Conservation (phyloP, 2,329 filamentous ascomycete species). For the Fusarium continuum region DNA sequence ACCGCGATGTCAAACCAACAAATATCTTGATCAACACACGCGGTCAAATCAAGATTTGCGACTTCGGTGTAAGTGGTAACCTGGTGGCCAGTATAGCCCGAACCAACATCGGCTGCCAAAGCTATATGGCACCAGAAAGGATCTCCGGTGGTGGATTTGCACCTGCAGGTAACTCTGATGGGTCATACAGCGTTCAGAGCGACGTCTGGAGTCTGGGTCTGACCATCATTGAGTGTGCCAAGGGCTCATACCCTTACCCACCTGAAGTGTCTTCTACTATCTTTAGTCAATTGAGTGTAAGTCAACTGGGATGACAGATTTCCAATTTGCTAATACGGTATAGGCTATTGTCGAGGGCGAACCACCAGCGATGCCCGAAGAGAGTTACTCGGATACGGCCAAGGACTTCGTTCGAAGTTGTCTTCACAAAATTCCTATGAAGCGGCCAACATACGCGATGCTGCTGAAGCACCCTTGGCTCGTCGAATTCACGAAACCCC, state of each 20-base stretch:
- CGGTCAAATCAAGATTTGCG: conserved; percentile 97
- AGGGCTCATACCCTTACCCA: conserved; percentile 94
- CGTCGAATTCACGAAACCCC: conserved; percentile 75
- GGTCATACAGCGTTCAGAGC: conserved; percentile 96
- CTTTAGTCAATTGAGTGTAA: conserved; percentile 94
- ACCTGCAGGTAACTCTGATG: conserved; percentile 73
- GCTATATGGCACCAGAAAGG: conserved; percentile 97
- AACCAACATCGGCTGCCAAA: conserved; percentile 98
- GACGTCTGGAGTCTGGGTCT: conserved; percentile 97
- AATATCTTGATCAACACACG: conserved; percentile 92
- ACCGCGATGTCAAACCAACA: conserved; percentile 98
- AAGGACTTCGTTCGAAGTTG: conserved; percentile 89
- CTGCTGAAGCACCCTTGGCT: conserved; percentile 93
- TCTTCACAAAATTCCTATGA: conserved; percentile 89
- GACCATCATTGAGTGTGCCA: conserved; percentile 94
- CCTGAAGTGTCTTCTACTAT: conserved; percentile 98
- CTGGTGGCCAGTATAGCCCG: conserved; percentile 97
- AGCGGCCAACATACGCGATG: conserved; percentile 93
- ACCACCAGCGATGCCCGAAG: conserved; percentile 84
- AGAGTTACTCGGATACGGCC: conserved; percentile 80
- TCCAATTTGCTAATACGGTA: conserved; percentile 20
- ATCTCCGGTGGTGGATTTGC: conserved; percentile 88
- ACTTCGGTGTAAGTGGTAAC: conserved; percentile 97
- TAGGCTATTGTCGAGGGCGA: conserved; percentile 98
- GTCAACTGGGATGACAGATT: conserved; percentile 50